A percentile compares a stretch with the other conserved stretches of the same genome.
phyloP scores from a whole-genome alignment of 2,329 filamentous ascomycete species.

The Capronia coronata region DNA sequence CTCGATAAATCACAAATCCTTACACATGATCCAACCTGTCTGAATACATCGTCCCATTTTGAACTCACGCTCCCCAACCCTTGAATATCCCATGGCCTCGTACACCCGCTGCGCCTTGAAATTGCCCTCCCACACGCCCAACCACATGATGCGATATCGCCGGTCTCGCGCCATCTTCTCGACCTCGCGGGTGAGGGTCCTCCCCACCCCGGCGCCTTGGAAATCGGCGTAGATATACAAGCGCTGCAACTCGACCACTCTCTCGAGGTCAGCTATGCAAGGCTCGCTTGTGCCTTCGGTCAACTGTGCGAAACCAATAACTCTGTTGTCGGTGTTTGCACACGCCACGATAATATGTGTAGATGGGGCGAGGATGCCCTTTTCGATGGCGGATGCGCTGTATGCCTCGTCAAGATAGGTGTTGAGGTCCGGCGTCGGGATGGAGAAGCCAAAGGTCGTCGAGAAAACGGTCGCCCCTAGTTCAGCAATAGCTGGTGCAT shows the following conservation, averaged over 20 bases:
- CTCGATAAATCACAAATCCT: slow-evolving; percentile 12
- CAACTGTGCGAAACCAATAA: slow-evolving; percentile 23
- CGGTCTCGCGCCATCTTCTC: slow-evolving; percentile 10
- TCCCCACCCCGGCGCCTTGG: slow-evolving; percentile 18
- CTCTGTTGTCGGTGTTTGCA: neutral
- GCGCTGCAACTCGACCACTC: slow-evolving; percentile 21
- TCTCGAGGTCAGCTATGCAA: slow-evolving; percentile 16
- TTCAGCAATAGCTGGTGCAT: slow-evolving; percentile 18
- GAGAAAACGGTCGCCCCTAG: slow-evolving; percentile 22
- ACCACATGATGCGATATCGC: slow-evolving; percentile 19
- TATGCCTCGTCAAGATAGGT: slow-evolving; percentile 21
- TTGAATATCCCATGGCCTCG: slow-evolving; percentile 17
- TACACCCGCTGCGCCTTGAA: slow-evolving; percentile 23
- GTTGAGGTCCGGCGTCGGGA: slow-evolving; percentile 19
- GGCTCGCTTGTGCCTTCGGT: slow-evolving; percentile 22
- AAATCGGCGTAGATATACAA: slow-evolving; percentile 18
- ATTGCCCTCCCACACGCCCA: slow-evolving; percentile 27
- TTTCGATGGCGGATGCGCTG: slow-evolving; percentile 16
- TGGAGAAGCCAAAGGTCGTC: slow-evolving; percentile 23
- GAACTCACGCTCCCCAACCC: slow-evolving; percentile 24
- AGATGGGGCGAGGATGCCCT: slow-evolving; percentile 9
- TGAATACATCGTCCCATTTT: slow-evolving; percentile 26
- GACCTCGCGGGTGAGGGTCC: slow-evolving; percentile 7
- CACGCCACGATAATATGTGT: slow-evolving; percentile 22
- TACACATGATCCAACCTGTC: slow-evolving; percentile 26